Evolutionary conservation across 805 yeast species (phyloP), one percentile per base, ranked within the genome.

Genomic region (Candida verbasci): DNA sequence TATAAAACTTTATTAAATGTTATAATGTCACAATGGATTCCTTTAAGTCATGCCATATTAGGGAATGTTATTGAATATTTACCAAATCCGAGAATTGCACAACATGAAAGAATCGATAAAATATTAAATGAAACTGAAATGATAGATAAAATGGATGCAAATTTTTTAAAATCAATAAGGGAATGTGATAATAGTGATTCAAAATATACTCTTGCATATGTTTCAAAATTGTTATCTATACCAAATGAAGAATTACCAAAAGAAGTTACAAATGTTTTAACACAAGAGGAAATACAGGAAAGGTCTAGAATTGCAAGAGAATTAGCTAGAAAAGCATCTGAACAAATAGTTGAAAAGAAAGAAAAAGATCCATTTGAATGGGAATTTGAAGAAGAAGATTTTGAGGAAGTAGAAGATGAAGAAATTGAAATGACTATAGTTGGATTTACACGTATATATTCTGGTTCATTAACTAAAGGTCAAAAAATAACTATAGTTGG

Each of bases 21-120:
- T 6, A 74, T 93, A 3, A 78, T 91, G 77, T 78, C 87, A 1
- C 97, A 91, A 53, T 93, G 98, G 97, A 65, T 93, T 16, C 97
- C 99, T 1, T 76, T 93, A 4, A 83, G 97, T 17, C 81, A 85
- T 25, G 86, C 97, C 0, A 74, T 91, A 7, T 62, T 93, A 20
- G 70, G 93, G 8, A 79, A 95, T 1, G 95, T 91, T 4, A 81
- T 89, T 22, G 93, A 87, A 41, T 76, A 78, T 42, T 58, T 93
- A 32, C 96, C 97, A 0, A 83, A 94, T 6, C 98, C 98, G 1
- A 49, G 71, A 4, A 65, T 55, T 1, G 85, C 97, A 0, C 99
- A 93, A 56, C 60, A 59, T 16, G 76, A 71, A 23, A 74, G 97
- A 45, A 74, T 86, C 43, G 82, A 80, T 9, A 74, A 74, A 10